Evolutionary conservation across 177 flowering plant genomes (phyloP).

Genomic region (Vitis hybrid): DNA sequence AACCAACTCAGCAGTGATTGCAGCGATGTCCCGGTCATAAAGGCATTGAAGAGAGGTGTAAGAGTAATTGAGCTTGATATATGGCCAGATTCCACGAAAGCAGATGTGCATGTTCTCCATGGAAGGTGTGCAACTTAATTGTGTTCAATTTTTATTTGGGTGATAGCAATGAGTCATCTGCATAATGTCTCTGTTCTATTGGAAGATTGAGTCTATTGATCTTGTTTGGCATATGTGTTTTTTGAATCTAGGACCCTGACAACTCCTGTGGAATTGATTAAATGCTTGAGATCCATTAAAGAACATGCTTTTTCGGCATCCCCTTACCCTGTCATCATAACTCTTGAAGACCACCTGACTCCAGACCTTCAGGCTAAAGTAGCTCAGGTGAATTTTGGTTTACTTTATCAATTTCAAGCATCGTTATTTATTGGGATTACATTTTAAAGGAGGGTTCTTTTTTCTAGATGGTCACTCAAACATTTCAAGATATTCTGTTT

Average conservation of each 20-base stretch:
- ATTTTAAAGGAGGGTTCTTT: not conserved
- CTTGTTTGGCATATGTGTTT: not conserved
- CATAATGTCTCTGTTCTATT: too few relatives aligned
- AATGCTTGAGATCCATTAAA: slow-evolving; percentile 52
- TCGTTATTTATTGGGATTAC: not conserved
- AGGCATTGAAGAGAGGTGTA: slow-evolving; percentile 56
- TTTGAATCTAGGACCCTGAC: slow-evolving; percentile 50
- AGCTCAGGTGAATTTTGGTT: slow-evolving; percentile 38
- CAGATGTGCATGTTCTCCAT: slow-evolving; percentile 54
- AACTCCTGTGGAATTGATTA: slow-evolving; percentile 49
- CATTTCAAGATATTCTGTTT: slow-evolving; percentile 51
- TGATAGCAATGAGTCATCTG: too few relatives aligned
- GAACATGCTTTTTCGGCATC: slow-evolving; percentile 59
- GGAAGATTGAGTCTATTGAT: not conserved
- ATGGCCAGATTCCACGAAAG: slow-evolving; percentile 57
- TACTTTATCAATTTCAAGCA: not conserved
- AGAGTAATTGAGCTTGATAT: slow-evolving; percentile 67
- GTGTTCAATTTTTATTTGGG: too few relatives aligned
- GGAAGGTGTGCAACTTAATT: slow-evolving; percentile 42
- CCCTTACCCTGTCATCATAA: slow-evolving; percentile 53
- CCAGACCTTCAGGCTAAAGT: slow-evolving; percentile 59
- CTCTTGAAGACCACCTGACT: slow-evolving; percentile 61
- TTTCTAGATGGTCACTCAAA: slow-evolving; percentile 48
- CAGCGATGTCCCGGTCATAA: slow-evolving; percentile 58
- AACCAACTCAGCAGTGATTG: slow-evolving; percentile 65